Percentiles rank a stretch among this genome's conserved stretches.
These are phyloP conservation scores for Nakazawaea ernobii DNA, from an alignment of 805 yeast species.

Conservation along the genomic window DNA sequence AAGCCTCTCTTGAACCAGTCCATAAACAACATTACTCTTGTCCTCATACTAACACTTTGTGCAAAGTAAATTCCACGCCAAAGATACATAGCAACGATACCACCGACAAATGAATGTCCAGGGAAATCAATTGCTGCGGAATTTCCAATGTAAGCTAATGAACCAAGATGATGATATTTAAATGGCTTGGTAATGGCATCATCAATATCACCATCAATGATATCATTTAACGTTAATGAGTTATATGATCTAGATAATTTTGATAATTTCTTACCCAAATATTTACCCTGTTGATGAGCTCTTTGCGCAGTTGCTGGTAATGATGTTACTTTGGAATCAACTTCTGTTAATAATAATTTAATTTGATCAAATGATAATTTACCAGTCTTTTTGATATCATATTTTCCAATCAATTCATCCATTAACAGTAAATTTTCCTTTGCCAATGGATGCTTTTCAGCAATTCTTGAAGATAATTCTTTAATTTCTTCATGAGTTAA, in stretches of 20 bases:
- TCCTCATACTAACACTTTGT: constrained; percentile 59
- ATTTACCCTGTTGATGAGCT: constrained; percentile 66
- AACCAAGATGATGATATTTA: constrained; percentile 58
- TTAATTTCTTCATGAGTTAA: constrained; percentile 43
- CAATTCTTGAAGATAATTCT: constrained; percentile 41
- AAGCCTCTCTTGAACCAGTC: constrained; percentile 65
- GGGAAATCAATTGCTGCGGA: constrained; percentile 64
- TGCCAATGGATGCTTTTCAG: constrained; percentile 51
- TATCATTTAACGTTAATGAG: constrained; percentile 36
- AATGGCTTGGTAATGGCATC: constrained; percentile 52
- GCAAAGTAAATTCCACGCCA: constrained; percentile 72
- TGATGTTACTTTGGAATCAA: constrained; percentile 59
- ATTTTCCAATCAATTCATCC: constrained; percentile 46
- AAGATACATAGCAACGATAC: constrained; percentile 62
- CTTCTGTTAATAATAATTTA: constrained; percentile 41
- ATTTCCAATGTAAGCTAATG: constrained; percentile 64
- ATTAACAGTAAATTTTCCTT: constrained; percentile 47
- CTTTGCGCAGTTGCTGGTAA: constrained; percentile 74
- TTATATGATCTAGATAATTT: constrained; percentile 42
- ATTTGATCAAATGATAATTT: constrained; percentile 48
- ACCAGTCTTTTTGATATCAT: constrained; percentile 43
- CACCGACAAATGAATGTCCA: constrained; percentile 59
- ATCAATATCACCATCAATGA: constrained; percentile 50
- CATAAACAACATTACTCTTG: constrained; percentile 56
- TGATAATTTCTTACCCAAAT: constrained; percentile 55